Percentiles rank a stretch among this genome's conserved stretches.
Conservation (phyloP, 441 rosid genomes). For the Viola pubescens region DNA sequence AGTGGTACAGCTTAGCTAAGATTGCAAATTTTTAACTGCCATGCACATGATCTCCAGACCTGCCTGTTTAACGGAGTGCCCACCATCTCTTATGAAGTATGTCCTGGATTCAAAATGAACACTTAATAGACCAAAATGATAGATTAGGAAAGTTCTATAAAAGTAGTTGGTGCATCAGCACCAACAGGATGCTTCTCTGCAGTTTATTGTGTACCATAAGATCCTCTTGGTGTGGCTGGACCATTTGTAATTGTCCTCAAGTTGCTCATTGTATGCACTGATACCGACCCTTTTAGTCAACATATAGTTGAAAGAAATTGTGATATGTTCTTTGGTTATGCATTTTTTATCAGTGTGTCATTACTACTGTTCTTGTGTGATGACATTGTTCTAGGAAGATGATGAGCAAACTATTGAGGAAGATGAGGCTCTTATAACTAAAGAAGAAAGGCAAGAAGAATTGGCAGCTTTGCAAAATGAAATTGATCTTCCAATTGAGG, state of each 20-base stretch:
- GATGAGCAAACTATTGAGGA: constrained; percentile 92
- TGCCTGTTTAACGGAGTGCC: background rate
- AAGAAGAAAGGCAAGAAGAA: constrained; percentile 86
- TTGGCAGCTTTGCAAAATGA: constrained; percentile 80
- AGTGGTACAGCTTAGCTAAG: background rate
- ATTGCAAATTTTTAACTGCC: background rate
- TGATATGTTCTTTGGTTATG: background rate
- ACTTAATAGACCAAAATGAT: too few relatives aligned
- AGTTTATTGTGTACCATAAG: too few relatives aligned
- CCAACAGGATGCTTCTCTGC: too few relatives aligned
- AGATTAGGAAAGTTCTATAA: too few relatives aligned
- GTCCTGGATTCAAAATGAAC: too few relatives aligned
- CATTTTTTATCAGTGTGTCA: constrained; percentile 1
- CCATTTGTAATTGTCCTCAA: too few relatives aligned
- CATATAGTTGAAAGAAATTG: background rate
- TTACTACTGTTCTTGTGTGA: constrained; percentile 15
- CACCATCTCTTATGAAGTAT: too few relatives aligned
- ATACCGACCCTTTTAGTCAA: background rate
- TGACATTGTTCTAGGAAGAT: constrained; percentile 82
- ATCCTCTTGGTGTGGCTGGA: too few relatives aligned
- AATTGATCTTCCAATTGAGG: constrained; percentile 82
- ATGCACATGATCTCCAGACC: background rate
- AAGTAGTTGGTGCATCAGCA: too few relatives aligned
- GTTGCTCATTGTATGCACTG: background rate
- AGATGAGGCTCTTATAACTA: constrained; percentile 85